Percentiles rank a stretch among this genome's conserved stretches.
Evolutionary conservation across 768 basidiomycete genomes (phyloP).

Genomic region (Lactarius vividus): DNA sequence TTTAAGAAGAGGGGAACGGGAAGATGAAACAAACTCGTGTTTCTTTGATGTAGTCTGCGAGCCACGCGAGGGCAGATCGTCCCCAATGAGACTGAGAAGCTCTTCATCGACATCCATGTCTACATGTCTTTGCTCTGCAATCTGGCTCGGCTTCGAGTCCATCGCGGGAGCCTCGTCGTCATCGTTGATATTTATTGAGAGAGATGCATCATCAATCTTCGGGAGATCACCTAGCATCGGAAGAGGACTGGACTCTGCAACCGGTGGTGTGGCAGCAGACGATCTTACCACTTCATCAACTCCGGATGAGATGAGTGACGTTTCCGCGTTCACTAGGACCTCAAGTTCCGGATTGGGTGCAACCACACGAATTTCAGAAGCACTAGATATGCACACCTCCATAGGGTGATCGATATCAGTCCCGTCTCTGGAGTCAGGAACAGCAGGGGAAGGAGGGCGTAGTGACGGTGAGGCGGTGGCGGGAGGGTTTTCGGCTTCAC

Average conservation of each 20-base stretch:
- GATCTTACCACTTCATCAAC: background rate
- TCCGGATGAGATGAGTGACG: background rate
- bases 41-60: slow-evolving; percentile 24
- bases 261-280: background rate
- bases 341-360: background rate
- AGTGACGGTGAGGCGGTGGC: slow-evolving; percentile 9
- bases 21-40: slow-evolving; percentile 4
- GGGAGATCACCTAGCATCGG: slow-evolving; percentile 4
- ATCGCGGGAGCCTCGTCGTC: slow-evolving; percentile 5
- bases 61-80: slow-evolving; percentile 16
- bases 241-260: background rate
- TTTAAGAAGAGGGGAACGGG: slow-evolving; percentile 1
- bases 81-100: slow-evolving; percentile 67
- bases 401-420: background rate
- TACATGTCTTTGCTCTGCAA: slow-evolving; percentile 33
- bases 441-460: slow-evolving; percentile 6
- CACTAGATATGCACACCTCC: background rate
- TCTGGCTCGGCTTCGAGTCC: slow-evolving; percentile 2
- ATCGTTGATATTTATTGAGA: slow-evolving; percentile 6
- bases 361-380: background rate
- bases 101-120: slow-evolving; percentile 63
- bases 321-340: background rate
- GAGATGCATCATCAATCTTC: background rate
- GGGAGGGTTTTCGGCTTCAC: background rate
- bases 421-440: background rate